These are phyloP conservation scores for Candida oleophila DNA, from an alignment of 805 yeast species.

Conservation along the genomic window DNA sequence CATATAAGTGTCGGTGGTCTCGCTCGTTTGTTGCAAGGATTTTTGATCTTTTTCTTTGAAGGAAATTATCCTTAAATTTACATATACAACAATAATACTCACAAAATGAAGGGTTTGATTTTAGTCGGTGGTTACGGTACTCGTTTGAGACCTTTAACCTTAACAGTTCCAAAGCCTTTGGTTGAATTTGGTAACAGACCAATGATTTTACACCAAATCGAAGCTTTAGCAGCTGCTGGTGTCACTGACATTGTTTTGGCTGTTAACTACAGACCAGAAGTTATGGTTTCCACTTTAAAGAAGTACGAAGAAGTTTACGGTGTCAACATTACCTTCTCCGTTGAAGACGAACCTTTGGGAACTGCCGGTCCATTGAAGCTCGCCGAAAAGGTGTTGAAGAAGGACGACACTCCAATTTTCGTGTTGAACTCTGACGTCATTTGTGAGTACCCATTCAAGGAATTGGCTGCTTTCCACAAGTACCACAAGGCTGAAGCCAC, in stretches of 20 bases:
- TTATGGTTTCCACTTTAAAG: slow-evolving; percentile 93
- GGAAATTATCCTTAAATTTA: slow-evolving; percentile 1
- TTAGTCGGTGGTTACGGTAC: slow-evolving; percentile 99
- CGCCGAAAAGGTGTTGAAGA: slow-evolving; percentile 89
- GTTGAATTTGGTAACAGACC: slow-evolving; percentile 99
- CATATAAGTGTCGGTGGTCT: neutral
- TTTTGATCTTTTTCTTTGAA: slow-evolving; percentile 6
- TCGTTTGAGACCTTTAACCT: slow-evolving; percentile 97
- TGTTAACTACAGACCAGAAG: slow-evolving; percentile 99
- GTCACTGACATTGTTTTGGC: slow-evolving; percentile 98
- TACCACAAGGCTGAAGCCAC: slow-evolving; percentile 98
- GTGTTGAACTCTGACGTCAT: slow-evolving; percentile 98
- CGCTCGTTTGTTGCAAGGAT: neutral
- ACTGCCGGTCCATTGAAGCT: slow-evolving; percentile 99
- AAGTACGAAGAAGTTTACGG: slow-evolving; percentile 95
- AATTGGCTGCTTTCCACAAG: slow-evolving; percentile 88
- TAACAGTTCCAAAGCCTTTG: slow-evolving; percentile 93
- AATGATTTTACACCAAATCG: slow-evolving; percentile 98
- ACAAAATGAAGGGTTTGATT: slow-evolving; percentile 88
- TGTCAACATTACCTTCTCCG: slow-evolving; percentile 92
- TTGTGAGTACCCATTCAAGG: slow-evolving; percentile 96
- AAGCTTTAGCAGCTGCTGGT: slow-evolving; percentile 97
- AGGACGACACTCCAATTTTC: slow-evolving; percentile 95
- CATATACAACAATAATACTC: slow-evolving; percentile 4
- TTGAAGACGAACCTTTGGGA: slow-evolving; percentile 98